phyloP scores from a whole-genome alignment of 345 rosid genomes.

The Laguncularia racemosa region DNA sequence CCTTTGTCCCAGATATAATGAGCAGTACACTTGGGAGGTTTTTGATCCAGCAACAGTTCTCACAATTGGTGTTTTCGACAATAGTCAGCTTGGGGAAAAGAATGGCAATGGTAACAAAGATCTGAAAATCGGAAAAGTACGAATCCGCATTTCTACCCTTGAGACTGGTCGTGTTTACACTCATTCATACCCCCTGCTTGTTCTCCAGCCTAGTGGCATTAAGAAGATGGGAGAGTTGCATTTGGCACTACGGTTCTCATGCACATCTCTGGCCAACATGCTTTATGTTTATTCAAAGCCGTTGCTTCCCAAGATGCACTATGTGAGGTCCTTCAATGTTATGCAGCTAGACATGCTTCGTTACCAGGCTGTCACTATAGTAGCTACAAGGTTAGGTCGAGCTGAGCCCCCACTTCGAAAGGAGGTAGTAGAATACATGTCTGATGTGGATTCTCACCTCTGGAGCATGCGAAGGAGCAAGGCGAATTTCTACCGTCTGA shows the following conservation, averaged over 20 bases:
- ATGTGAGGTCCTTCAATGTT: constrained; percentile 67
- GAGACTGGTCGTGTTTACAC: constrained; percentile 90
- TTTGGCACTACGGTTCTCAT: constrained; percentile 76
- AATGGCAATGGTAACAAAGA: constrained; percentile 41
- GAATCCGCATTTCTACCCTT: constrained; percentile 81
- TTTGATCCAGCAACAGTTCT: constrained; percentile 91
- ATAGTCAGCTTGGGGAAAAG: constrained; percentile 77
- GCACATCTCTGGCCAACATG: constrained; percentile 79
- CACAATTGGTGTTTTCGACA: constrained; percentile 88
- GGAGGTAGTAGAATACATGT: constrained; percentile 94
- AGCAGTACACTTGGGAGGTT: constrained; percentile 98
- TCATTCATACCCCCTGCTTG: constrained; percentile 83
- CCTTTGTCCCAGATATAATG: constrained; percentile 77
- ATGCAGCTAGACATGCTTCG: constrained; percentile 88
- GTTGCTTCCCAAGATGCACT: constrained; percentile 91
- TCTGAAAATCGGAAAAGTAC: constrained; percentile 86
- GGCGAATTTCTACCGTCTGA: constrained; percentile 81
- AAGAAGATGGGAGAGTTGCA: constrained; percentile 98
- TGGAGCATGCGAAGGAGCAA: constrained; percentile 99
- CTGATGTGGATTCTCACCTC: constrained; percentile 86
- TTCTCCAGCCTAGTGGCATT: constrained; percentile 81
- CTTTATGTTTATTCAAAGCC: constrained; percentile 80
- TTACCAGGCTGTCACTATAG: constrained; percentile 75
- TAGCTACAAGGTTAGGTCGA: constrained; percentile 71
- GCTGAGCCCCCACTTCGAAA: constrained; percentile 93